Evolutionary conservation across 2,329 filamentous ascomycete species (phyloP).

Genomic region (Xylaria sp.): DNA sequence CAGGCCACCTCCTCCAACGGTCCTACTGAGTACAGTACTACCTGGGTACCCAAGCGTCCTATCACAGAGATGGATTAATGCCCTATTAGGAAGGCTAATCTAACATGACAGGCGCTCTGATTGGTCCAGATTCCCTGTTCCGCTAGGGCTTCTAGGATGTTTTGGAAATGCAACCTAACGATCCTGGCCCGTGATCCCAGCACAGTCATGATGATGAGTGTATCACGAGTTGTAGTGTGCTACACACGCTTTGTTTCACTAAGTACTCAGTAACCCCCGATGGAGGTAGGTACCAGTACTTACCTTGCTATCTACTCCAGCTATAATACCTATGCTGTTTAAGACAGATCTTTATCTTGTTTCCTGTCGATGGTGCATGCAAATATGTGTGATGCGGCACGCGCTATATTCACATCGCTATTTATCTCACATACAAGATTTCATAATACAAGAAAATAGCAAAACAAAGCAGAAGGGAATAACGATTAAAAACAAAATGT

Average conservation of each 20-base stretch:
- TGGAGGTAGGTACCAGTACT: not conserved
- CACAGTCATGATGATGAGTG: conserved; percentile 7
- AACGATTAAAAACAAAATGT: too few relatives aligned
- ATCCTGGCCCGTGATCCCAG: not conserved
- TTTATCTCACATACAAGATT: too few relatives aligned
- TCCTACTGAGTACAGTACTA: too few relatives aligned
- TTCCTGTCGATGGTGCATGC: not conserved
- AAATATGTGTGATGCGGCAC: not conserved
- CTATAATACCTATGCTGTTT: too few relatives aligned
- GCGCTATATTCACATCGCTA: not conserved
- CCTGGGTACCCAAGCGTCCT: not conserved
- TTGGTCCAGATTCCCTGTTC: conserved; percentile 10
- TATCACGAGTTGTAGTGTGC: not conserved
- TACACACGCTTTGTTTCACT: not conserved
- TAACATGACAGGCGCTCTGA: not conserved
- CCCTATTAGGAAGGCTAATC: conserved; percentile 1
- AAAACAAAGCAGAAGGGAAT: too few relatives aligned
- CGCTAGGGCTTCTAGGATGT: conserved; percentile 10
- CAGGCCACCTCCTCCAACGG: not conserved
- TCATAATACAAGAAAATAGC: too few relatives aligned
- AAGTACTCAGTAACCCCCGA: too few relatives aligned
- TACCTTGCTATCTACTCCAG: not conserved
- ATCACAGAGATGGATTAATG: not conserved
- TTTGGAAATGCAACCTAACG: conserved; percentile 11
- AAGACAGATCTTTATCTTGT: too few relatives aligned